These are phyloP conservation scores for Monosporozyma servazzii DNA, from an alignment of 805 yeast genomes.

Conservation along the genomic window DNA sequence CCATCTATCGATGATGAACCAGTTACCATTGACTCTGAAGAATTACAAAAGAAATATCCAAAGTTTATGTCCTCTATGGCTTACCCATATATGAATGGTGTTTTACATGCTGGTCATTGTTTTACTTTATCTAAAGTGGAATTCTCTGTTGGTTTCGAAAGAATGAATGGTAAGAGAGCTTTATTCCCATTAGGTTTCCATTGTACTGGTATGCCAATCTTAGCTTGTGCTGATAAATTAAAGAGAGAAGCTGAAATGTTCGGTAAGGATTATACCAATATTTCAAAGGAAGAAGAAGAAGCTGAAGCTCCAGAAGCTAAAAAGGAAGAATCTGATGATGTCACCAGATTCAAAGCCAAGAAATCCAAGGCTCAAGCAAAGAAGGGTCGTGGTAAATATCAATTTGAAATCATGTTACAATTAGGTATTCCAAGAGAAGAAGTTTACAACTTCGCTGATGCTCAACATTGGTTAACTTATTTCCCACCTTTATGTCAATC, in stretches of 20 bases:
- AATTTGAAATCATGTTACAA: constrained; percentile 93
- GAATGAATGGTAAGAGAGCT: constrained; percentile 89
- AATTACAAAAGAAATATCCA: constrained; percentile 69
- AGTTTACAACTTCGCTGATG: constrained; percentile 80
- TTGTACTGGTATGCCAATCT: constrained; percentile 98
- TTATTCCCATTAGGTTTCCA: constrained; percentile 96
- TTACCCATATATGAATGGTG: constrained; percentile 98
- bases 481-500: constrained; percentile 85
- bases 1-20: constrained; percentile 63
- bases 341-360: constrained; percentile 84
- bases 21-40: constrained; percentile 49
- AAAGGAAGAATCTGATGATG: constrained; percentile 53
- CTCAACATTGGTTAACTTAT: constrained; percentile 79
- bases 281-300: constrained; percentile 54
- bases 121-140: constrained; percentile 93
- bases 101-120: constrained; percentile 93
- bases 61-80: constrained; percentile 93
- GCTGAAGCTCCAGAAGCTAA: constrained; percentile 30
- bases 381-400: constrained; percentile 88
- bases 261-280: constrained; percentile 69
- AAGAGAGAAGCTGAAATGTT: constrained; percentile 86
- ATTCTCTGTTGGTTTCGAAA: constrained; percentile 84
- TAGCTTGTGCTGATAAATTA: constrained; percentile 91
- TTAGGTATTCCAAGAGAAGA: constrained; percentile 80
- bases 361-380: constrained; percentile 92